A percentile compares a stretch with the other conserved stretches of the same genome.
phyloP scores from a whole-genome alignment of 495 filamentous ascomycete genomes.

The Pyronema omphalodes region DNA sequence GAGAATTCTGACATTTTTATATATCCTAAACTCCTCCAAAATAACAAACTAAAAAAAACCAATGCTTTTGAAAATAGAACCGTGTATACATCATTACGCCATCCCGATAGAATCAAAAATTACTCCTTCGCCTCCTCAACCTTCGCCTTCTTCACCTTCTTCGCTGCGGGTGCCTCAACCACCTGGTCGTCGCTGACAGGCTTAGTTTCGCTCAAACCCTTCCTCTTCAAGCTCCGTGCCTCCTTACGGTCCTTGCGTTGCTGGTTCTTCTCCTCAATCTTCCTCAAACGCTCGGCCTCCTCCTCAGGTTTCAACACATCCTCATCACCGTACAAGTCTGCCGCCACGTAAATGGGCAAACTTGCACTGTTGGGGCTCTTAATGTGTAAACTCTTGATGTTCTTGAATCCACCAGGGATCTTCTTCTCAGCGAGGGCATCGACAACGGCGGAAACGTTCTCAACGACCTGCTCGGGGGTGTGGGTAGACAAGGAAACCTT shows the following conservation, averaged over 20 bases:
- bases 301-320: conserved; percentile 51
- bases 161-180: conserved; percentile 33
- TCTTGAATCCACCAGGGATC: conserved; percentile 67
- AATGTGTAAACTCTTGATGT: conserved; percentile 65
- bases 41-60: too few species aligned
- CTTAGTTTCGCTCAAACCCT: conserved; percentile 26
- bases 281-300: conserved; percentile 25
- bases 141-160: conserved; percentile 38
- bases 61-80: too few species aligned
- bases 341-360: conserved; percentile 78
- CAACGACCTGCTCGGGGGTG: conserved; percentile 52
- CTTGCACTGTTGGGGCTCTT: conserved; percentile 74
- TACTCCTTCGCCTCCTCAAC: not conserved
- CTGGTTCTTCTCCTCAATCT: conserved; percentile 24
- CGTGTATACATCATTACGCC: too few species aligned
- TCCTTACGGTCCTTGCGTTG: conserved; percentile 32
- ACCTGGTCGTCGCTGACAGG: conserved; percentile 21
- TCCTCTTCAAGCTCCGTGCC: conserved; percentile 50
- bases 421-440: conserved; percentile 52
- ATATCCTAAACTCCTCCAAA: too few species aligned
- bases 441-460: conserved; percentile 59
- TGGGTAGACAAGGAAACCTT: conserved; percentile 54
- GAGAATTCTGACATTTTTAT: too few species aligned
- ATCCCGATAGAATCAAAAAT: not conserved
- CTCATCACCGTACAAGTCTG: conserved; percentile 68